Evolutionary conservation across 176 grass and related monocot species (phyloP), one percentile per base, ranked within the genome.

Genomic region (Carex pumila): DNA sequence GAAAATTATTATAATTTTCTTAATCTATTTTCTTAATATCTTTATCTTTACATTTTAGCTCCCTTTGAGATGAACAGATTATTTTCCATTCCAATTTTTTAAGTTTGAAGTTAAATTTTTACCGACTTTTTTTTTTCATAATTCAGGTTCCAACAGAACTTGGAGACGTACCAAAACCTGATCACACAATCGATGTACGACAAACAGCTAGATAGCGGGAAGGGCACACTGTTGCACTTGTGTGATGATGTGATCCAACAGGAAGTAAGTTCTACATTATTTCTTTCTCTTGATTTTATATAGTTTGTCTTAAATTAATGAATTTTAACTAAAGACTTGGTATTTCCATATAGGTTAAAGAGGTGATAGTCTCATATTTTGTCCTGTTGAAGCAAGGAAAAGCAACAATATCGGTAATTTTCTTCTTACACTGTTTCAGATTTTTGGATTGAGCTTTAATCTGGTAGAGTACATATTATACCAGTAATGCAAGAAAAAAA

Each of bases 221-320:
- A 92, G 85, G 95, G 92, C 79, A 98, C 95, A 71, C 91, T 98
- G 65, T 90, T 98, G 12, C 95, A 98, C 61, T 86, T 98, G 84
- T 95, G 95, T 88, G 92, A 98, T 84, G 95, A 98, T 74, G 95
- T 95, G 32, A 94, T 95, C 67, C 91, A 98, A 34, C 92, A 98
- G 85, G 95, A 98, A 90, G 95, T 94, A 87, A 13, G 85, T 55
- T 59, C 75, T 45, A 87, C 21, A 29, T 60, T 65, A 65, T 17
- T n/a, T 31, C 25, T 82, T 82, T 66, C 50, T 64, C 3, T 17
- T 61, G 5, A 54, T 31, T 53, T 14, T 21, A 30, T 53, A 53
- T 53, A 30, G 2, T 7, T 55, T 54, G 10, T 55, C 5, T 55
- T 54, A 6, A 47, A 31, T 6, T 25, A 25, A 25, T 25, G 0